These are phyloP conservation scores for Casuarina equisetifolia DNA, from an alignment of 306 rosid species.

Conservation along the genomic window DNA sequence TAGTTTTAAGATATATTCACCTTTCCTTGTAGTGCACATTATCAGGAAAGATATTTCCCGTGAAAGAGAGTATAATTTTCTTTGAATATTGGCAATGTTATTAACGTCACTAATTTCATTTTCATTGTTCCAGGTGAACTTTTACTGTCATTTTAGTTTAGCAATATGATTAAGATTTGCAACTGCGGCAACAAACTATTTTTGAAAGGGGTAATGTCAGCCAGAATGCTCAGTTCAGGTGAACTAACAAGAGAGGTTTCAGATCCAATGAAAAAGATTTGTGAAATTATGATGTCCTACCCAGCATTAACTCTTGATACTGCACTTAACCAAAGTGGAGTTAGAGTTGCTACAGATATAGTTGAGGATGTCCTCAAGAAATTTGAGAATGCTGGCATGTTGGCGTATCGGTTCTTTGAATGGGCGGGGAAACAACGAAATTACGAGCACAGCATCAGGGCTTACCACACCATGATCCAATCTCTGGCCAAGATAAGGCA, in stretches of 20 bases:
- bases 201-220: slow-evolving; percentile 26
- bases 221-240: slow-evolving; percentile 36
- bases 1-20: not conserved
- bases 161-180: slow-evolving; percentile 37
- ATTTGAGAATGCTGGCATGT: slow-evolving; percentile 82
- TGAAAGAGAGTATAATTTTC: not conserved
- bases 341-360: slow-evolving; percentile 60
- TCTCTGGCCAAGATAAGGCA: slow-evolving; percentile 84
- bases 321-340: slow-evolving; percentile 74
- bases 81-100: not conserved
- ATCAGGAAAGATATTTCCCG: not conserved
- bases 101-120: not conserved
- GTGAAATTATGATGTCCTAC: slow-evolving; percentile 59
- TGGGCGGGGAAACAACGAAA: slow-evolving; percentile 71
- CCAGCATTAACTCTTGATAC: slow-evolving; percentile 57
- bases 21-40: not conserved
- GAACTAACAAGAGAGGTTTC: slow-evolving; percentile 35
- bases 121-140: slow-evolving; percentile 15
- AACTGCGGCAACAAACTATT: slow-evolving; percentile 1
- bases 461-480: slow-evolving; percentile 75
- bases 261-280: slow-evolving; percentile 50
- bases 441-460: slow-evolving; percentile 53
- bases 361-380: slow-evolving; percentile 66
- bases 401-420: slow-evolving; percentile 71
- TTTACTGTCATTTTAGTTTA: slow-evolving; percentile 10